Conservation (phyloP, 768 basidiomycete species). For the Panaeolus papilionaceus region DNA sequence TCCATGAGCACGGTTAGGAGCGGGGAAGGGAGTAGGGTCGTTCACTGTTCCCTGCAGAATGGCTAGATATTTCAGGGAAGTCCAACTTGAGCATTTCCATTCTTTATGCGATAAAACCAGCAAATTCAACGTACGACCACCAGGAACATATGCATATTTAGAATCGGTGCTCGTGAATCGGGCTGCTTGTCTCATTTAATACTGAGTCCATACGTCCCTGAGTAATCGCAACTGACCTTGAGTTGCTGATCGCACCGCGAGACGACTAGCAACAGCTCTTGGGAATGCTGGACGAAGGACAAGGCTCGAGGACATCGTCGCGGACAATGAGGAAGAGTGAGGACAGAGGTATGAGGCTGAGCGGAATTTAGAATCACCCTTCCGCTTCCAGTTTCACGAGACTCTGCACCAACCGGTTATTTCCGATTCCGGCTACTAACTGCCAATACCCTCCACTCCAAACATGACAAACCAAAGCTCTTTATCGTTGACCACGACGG, state of each 20-base stretch:
- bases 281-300: constrained; percentile 56
- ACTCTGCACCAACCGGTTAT: constrained; percentile 25
- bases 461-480: not conserved
- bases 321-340: constrained; percentile 22
- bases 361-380: constrained; percentile 12
- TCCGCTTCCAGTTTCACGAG: constrained; percentile 22
- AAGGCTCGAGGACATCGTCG: constrained; percentile 56
- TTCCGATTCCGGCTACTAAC: constrained; percentile 25
- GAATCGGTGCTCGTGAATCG: constrained; percentile 44
- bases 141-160: constrained; percentile 59
- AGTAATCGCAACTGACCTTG: constrained; percentile 42
- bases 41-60: constrained; percentile 93
- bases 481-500: constrained; percentile 11
- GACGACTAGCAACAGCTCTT: constrained; percentile 49
- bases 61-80: constrained; percentile 50
- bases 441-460: constrained; percentile 6
- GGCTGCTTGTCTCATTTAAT: constrained; percentile 35
- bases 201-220: constrained; percentile 10
- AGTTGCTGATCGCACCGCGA: constrained; percentile 43
- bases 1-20: constrained; percentile 81
- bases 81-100: constrained; percentile 8
- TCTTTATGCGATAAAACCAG: not conserved
- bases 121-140: constrained; percentile 62
- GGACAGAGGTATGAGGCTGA: constrained; percentile 11
- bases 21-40: constrained; percentile 91